Evolutionary conservation across 805 yeast species (phyloP), one percentile per base, ranked within the genome.

Genomic region (Wickerhamomyces mucosus): DNA sequence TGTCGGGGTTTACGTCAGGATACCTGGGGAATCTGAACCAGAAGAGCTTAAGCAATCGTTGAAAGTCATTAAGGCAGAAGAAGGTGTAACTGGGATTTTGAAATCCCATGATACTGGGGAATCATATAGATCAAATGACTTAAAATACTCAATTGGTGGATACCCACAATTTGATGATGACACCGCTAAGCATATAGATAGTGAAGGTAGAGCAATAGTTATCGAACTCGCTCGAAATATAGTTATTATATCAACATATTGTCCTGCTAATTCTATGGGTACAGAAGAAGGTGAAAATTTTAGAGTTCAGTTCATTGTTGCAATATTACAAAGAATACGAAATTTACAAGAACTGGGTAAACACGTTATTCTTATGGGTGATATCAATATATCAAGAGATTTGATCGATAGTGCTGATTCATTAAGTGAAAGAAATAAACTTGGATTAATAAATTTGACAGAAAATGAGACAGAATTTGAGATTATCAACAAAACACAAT

Each of bases 191-290:
- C 55, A 58, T 6, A 43, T 92, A 1, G 98, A 89, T 49, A 49
- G 69, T n/a, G 92, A 92, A 51, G 97, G 97, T 2, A 61, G 98
- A 27, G 72, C 83, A 37, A 67, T 86, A 3, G 66, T 83, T 5
- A 56, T 88, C 0, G 97, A 92, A 47, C 48, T 88, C 16, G 71
- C 76, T 2, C 67, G 63, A 39, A 69, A 74, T 32, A 47, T 74
- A 1, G 82, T 82, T 4, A 52, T 82, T 0, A 69, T 82, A 27
- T 63, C 77, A 1, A 65, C 78, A 5, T 89, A 89, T 48, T 89
- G 96, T 50, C 97, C 97, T 0, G 97, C 97, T 1, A 84, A 85
- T 50, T 83, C 96, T 0, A 63, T 64, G 53, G 71, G 67, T 1
- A 72, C 85, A 0, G 79, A 71, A 17, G 78, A 73, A 18, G 94